Evolutionary conservation across 2,329 filamentous ascomycete genomes (phyloP).

Genomic region (Fonsecaea multimorphosa): DNA sequence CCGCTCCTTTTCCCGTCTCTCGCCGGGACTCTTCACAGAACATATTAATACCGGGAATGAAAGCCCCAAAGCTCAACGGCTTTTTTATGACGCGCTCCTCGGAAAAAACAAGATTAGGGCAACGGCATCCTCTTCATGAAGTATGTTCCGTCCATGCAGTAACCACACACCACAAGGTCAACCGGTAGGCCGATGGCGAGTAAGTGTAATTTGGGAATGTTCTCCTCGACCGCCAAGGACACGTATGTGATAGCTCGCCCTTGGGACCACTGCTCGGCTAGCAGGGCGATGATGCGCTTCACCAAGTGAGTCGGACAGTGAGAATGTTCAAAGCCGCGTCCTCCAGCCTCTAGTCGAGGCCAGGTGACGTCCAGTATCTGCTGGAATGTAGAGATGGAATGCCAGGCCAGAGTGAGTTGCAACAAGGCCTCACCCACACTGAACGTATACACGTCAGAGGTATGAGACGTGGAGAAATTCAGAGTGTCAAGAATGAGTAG

Average conservation of each 20-base stretch:
- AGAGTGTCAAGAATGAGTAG: not conserved
- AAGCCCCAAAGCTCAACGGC: too few species aligned
- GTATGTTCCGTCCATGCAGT: not conserved
- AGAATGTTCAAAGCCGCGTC: conserved; percentile 39
- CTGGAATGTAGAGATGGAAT: conserved; percentile 8
- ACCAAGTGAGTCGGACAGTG: conserved; percentile 39
- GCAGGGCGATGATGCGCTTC: conserved; percentile 36
- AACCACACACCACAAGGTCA: conserved; percentile 10
- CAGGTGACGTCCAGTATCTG: conserved; percentile 34
- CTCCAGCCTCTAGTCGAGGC: conserved; percentile 33
- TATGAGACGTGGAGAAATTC: conserved; percentile 10
- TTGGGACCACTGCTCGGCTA: conserved; percentile 19
- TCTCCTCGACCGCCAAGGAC: conserved; percentile 3
- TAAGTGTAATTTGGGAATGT: conserved; percentile 8
- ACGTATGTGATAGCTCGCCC: conserved; percentile 4
- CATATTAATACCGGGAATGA: too few species aligned
- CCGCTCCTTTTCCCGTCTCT: too few species aligned
- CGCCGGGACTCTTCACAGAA: too few species aligned
- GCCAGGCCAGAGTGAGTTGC: conserved; percentile 10
- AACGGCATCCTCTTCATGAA: conserved; percentile 18
- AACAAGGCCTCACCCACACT: conserved; percentile 22
- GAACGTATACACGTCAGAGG: conserved; percentile 22
- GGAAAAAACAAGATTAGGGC: not conserved
- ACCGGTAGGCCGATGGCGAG: conserved; percentile 3
- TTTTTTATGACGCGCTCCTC: too few species aligned